Conservation (phyloP, 306 rosid genomes). For the Leucaena leucocephala region DNA sequence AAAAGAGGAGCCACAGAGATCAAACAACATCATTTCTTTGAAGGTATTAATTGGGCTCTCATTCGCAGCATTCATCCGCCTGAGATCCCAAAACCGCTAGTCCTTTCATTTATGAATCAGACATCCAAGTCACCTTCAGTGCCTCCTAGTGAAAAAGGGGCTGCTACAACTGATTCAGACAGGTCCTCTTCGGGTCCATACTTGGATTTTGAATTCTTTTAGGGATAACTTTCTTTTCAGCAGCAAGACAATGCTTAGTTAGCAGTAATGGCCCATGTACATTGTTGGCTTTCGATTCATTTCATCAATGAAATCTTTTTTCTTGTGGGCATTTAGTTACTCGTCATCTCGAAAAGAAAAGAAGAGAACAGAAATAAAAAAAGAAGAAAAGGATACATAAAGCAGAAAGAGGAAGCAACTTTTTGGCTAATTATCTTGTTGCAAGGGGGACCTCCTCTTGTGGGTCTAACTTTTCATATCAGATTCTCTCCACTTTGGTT, state of each 20-base stretch:
- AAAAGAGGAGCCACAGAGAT: conserved; percentile 64
- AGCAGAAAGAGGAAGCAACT: conserved; percentile 10
- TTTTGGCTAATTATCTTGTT: not conserved
- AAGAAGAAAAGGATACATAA: not conserved
- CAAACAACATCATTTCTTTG: conserved; percentile 64
- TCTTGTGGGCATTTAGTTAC: not conserved
- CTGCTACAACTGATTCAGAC: conserved; percentile 44
- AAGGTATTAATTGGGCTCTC: conserved; percentile 65
- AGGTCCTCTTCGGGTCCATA: conserved; percentile 57
- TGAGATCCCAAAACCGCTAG: conserved; percentile 59
- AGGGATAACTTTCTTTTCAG: conserved; percentile 22
- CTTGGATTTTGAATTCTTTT: conserved; percentile 69
- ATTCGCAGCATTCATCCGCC: conserved; percentile 59
- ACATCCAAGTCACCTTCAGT: conserved; percentile 23
- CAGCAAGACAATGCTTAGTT: conserved; percentile 4
- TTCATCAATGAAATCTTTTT: conserved; percentile 37
- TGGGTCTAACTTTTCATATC: conserved; percentile 31
- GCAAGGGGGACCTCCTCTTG: not conserved
- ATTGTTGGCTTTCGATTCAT: conserved; percentile 37
- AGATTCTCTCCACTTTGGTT: conserved; percentile 34
- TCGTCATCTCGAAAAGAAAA: not conserved
- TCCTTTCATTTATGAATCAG: conserved; percentile 32
- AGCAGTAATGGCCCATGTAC: not conserved
- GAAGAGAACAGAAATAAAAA: not conserved
- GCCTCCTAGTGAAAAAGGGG: conserved; percentile 9